Conservation (phyloP, 345 rosid genomes). For the Garcia nutans region DNA sequence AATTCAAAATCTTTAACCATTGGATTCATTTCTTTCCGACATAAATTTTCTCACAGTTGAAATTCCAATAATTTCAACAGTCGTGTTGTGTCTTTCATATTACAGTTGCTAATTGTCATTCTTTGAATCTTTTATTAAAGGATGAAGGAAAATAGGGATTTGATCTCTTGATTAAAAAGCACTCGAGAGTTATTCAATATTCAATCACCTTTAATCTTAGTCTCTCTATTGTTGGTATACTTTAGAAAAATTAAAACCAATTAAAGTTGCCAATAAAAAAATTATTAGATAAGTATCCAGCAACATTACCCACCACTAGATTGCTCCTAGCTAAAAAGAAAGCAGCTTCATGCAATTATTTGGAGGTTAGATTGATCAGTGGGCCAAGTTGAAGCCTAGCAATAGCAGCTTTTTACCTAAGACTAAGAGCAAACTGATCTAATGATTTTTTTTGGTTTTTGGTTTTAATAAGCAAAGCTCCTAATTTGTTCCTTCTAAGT, state of each 20-base stretch:
- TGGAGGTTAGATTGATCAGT: background rate
- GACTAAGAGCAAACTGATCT: no score
- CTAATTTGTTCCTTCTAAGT: background rate
- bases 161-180: no score
- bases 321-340: background rate
- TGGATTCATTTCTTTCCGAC: no score
- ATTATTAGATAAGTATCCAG: background rate
- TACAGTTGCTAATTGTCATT: background rate
- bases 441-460: no score
- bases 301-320: background rate
- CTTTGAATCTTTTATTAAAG: background rate
- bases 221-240: background rate
- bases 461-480: background rate
- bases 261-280: background rate
- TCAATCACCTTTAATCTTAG: background rate
- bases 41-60: no score
- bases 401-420: no score
- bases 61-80: background rate
- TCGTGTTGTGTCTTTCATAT: background rate
- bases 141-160: background rate
- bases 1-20: no score
- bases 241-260: background rate
- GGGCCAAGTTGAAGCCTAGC: background rate
- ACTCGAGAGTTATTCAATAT: no score
- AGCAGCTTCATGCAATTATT: background rate